Conservation (phyloP, 1,284 basidiomycete genomes). For the Athelia psychrophila region DNA sequence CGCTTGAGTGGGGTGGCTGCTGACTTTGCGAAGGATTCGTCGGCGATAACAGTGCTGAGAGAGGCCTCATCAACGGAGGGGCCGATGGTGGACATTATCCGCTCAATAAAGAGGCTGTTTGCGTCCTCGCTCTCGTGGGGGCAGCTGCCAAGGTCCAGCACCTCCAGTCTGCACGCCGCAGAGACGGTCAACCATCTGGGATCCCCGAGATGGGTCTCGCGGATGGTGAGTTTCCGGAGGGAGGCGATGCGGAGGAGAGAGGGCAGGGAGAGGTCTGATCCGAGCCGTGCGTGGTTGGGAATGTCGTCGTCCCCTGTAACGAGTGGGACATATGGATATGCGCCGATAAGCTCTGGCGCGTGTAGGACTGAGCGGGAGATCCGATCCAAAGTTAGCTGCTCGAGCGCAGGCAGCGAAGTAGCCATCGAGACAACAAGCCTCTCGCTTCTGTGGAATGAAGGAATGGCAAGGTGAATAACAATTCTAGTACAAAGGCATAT, state of each 20-base stretch:
- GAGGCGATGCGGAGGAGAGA: conserved; percentile 60
- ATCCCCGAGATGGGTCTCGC: conserved; percentile 70
- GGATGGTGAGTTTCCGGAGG: conserved; percentile 59
- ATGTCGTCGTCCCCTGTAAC: conserved; percentile 57
- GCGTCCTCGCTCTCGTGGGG: conserved; percentile 50
- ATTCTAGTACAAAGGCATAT: conserved; percentile 4
- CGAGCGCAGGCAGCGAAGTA: conserved; percentile 51
- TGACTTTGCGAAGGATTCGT: conserved; percentile 42
- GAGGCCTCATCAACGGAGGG: conserved; percentile 51
- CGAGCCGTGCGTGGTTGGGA: conserved; percentile 53
- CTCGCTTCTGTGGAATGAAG: conserved; percentile 53
- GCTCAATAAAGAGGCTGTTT: conserved; percentile 52
- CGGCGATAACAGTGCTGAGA: conserved; percentile 47
- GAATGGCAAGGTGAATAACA: conserved; percentile 11
- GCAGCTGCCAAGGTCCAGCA: conserved; percentile 60
- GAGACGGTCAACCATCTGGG: conserved; percentile 48
- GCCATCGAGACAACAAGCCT: conserved; percentile 69
- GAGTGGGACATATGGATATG: conserved; percentile 55
- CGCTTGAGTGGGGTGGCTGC: conserved; percentile 46
- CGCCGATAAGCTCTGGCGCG: conserved; percentile 50
- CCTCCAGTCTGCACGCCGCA: conserved; percentile 47
- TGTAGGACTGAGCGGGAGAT: conserved; percentile 64
- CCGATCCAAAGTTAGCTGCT: conserved; percentile 55
- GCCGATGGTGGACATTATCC: conserved; percentile 57
- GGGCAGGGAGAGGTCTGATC: conserved; percentile 57